Evolutionary conservation across 2,329 filamentous ascomycete species (phyloP), one percentile per base, ranked within the genome.

Genomic region (Colletotrichum noveboracense): DNA sequence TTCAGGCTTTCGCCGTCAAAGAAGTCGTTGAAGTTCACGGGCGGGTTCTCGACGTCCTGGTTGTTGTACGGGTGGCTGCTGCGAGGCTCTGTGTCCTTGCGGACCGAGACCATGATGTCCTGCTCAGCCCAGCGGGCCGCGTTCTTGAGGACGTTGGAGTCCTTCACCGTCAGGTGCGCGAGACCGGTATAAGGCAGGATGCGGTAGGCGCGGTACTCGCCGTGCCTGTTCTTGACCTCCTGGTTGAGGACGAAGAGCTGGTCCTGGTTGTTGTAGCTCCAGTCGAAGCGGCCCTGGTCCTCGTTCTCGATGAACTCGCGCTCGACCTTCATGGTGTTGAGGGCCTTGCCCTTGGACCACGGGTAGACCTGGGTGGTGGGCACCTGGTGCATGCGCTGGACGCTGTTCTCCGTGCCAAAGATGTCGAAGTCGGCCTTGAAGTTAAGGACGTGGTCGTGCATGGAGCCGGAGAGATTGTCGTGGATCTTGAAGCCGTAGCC

Each of bases 391-490:
- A 84, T 80, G 32, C 84, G 80, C 71, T 85, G 69, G 61, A 89
- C 79, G 6, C 85, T 87, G 80, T 90, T 91, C 48, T 83, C 81
- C 2, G 83, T 85, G 18, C 88, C 89, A 9, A 86, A 81, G 36
- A 91, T 85, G 77, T 91, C 89, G 28, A 91, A 83, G 79, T 91
- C 89, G 60, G 85, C 86, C 79, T 91, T 91, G 83, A 87, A 91
- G 77, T 88, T 90, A 48, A 91, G 78, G 1, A 91, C 88, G 77
- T 91, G 89, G 79, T 90, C 88, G 79, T 91, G 89, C 85, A 90
- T 89, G 32, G 84, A 86, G 7, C 88, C 88, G 1, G 84, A 85
- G 2, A 89, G 81, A 30, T 82, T 80, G 70, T 90, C 87, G 75
- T 89, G 86, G 64, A 91, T 88, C 36, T 85, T 82, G 78, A 84